Conservation (phyloP, 768 basidiomycete species). For the Mycena rebaudengoi region DNA sequence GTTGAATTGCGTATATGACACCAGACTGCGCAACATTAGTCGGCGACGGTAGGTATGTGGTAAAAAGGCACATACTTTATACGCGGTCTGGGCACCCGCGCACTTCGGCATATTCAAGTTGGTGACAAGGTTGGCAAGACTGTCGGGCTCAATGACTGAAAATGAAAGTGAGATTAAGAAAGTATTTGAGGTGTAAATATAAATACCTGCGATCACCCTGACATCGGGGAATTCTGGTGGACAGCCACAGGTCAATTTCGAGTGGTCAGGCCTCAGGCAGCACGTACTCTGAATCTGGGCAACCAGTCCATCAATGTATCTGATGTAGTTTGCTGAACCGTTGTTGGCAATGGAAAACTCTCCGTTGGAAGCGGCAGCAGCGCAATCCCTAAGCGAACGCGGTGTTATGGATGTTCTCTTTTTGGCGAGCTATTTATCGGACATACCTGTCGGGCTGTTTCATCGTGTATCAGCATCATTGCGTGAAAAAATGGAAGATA, state of each 20-base stretch:
- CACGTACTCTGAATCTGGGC: slow-evolving; percentile 60
- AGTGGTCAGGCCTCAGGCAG: too few species aligned
- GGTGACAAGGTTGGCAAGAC: slow-evolving; percentile 73
- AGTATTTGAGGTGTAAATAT: neutral
- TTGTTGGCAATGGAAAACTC: slow-evolving; percentile 67
- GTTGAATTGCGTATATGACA: slow-evolving; percentile 64
- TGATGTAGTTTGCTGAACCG: slow-evolving; percentile 62
- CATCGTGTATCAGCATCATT: too few species aligned
- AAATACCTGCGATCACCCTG: slow-evolving; percentile 58
- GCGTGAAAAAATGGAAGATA: too few species aligned
- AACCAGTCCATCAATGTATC: slow-evolving; percentile 70
- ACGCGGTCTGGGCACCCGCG: slow-evolving; percentile 58
- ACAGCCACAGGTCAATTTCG: too few species aligned
- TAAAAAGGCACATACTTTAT: slow-evolving; percentile 46
- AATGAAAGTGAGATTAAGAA: neutral
- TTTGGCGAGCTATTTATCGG: neutral
- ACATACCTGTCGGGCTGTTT: slow-evolving; percentile 50
- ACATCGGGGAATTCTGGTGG: slow-evolving; percentile 62
- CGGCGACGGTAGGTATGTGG: neutral
- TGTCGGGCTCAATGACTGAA: slow-evolving; percentile 69
- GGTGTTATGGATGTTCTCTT: neutral
- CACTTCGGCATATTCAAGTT: slow-evolving; percentile 69
- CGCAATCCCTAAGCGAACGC: slow-evolving; percentile 59
- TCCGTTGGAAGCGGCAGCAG: slow-evolving; percentile 71
- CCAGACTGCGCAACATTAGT: slow-evolving; percentile 40